Percentiles rank a stretch among this genome's conserved stretches.
phyloP scores from a whole-genome alignment of 441 rosid species.

The Populus trichocarpa region DNA sequence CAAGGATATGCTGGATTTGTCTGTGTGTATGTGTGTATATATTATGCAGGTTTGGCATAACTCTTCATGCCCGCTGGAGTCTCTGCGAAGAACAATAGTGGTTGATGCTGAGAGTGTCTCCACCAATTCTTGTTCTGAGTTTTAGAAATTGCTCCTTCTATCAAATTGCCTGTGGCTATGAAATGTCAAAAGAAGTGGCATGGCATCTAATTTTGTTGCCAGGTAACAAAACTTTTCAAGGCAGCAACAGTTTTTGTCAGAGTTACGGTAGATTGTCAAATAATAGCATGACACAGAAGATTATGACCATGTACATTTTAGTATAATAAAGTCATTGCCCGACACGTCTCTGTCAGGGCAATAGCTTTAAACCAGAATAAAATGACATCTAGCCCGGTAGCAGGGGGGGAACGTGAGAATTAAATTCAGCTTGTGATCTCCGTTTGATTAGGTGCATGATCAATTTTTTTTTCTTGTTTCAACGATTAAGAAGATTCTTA shows the following conservation, averaged over 20 bases:
- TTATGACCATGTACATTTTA: neutral
- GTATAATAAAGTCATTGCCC: neutral
- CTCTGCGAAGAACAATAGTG: no score
- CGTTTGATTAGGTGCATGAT: neutral
- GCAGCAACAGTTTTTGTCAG: neutral
- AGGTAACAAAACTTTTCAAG: no score
- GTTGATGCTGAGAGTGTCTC: no score
- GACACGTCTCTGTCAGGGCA: neutral
- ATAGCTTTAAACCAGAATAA: no score
- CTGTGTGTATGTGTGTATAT: no score
- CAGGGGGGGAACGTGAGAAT: no score
- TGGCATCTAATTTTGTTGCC: no score
- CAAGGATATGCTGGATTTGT: neutral
- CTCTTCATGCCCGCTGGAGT: no score
- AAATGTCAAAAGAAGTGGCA: neutral
- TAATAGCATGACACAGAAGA: neutral
- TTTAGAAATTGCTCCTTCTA: neutral
- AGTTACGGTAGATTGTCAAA: neutral
- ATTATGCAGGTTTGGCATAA: no score
- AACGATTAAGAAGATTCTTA: neutral
- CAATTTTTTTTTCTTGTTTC: neutral
- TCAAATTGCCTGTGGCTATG: neutral
- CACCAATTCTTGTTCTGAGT: neutral
- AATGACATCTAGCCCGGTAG: no score
- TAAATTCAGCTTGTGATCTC: no score